These are phyloP conservation scores for Tricholoma matsutake DNA, from an alignment of 768 basidiomycete genomes.

Conservation along the genomic window DNA sequence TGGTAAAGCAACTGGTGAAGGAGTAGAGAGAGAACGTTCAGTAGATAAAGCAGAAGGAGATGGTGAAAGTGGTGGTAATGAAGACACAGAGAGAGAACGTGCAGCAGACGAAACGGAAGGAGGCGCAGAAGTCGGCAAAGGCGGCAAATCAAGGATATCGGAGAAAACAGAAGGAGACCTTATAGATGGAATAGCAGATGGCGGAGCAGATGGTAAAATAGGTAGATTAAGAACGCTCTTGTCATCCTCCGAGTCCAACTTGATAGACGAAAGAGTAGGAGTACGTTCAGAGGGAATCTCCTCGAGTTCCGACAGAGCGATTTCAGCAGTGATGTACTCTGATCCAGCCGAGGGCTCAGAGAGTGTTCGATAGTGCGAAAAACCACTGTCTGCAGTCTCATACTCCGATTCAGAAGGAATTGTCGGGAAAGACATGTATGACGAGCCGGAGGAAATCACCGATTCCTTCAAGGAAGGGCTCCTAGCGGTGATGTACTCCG, in stretches of 20 bases:
- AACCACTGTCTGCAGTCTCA: conserved; percentile 28
- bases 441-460: conserved; percentile 49
- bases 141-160: conserved; percentile 1
- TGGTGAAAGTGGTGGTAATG: conserved; percentile 24
- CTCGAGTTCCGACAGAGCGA: conserved; percentile 36
- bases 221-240: conserved; percentile 18
- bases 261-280: conserved; percentile 36
- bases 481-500: conserved; percentile 44
- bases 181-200: conserved; percentile 11
- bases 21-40: no score
- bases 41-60: conserved; percentile 15
- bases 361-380: conserved; percentile 27
- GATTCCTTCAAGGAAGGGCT: conserved; percentile 46
- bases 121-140: conserved; percentile 6
- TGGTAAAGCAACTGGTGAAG: no score
- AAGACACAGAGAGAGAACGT: background rate
- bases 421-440: conserved; percentile 55
- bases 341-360: conserved; percentile 30
- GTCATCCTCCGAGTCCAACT: conserved; percentile 30
- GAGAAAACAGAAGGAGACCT: conserved; percentile 15
- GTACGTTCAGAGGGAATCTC: conserved; percentile 44
- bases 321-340: conserved; percentile 48
- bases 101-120: conserved; percentile 6
- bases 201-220: conserved; percentile 15
- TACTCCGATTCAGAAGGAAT: conserved; percentile 52